A percentile compares a stretch with the other conserved stretches of the same genome.
These are phyloP conservation scores for Termitomyces eurrhizus DNA, from an alignment of 768 basidiomycete species.

Conservation along the genomic window DNA sequence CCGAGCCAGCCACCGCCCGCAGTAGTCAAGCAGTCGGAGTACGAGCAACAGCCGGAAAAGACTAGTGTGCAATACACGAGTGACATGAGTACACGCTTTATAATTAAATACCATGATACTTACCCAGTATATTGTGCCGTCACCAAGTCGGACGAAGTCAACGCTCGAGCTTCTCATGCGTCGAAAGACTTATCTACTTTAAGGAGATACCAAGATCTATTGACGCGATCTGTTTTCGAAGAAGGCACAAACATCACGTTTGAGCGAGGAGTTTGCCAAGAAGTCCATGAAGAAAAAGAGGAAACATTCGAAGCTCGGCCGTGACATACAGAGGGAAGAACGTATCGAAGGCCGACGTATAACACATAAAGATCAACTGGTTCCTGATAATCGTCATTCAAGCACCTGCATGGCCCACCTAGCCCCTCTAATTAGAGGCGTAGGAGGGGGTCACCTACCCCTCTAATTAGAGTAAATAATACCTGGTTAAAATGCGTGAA, in stretches of 20 bases:
- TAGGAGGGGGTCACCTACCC: no score
- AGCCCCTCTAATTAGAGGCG: no score
- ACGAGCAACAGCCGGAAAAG: conserved; percentile 8
- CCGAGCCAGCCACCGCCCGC: neutral
- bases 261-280: neutral
- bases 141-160: neutral
- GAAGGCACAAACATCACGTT: neutral
- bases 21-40: neutral
- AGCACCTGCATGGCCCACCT: no score
- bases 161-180: neutral
- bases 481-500: no score
- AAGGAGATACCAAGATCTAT: neutral
- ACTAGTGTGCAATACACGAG: neutral
- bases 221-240: neutral
- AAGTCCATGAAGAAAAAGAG: neutral
- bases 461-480: no score
- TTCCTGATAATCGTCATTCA: neutral
- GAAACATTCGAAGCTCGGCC: neutral
- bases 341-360: neutral
- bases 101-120: neutral
- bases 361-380: neutral
- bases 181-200: neutral
- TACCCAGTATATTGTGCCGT: neutral
- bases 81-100: neutral
- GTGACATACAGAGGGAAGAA: neutral